phyloP scores from a whole-genome alignment of 73 alveolate genomes.

The Breviolum minutum region DNA sequence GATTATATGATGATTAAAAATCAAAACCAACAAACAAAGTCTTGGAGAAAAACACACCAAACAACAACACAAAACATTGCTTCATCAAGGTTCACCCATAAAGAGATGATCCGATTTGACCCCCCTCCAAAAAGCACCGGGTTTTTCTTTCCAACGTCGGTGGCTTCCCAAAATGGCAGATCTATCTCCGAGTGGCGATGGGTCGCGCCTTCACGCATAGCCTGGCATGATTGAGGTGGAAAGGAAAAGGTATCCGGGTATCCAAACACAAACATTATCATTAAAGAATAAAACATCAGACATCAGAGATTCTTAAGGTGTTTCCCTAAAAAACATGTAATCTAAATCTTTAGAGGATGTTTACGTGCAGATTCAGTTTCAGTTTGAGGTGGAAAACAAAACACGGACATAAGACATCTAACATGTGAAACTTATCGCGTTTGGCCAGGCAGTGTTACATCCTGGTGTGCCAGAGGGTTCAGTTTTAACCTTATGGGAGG shows the following conservation, averaged over 20 bases:
- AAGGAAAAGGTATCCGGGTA: background rate
- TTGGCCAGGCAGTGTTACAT: constrained; percentile 51
- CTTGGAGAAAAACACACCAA: too few species aligned
- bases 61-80: too few species aligned
- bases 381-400: too few species aligned
- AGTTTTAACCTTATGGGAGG: background rate
- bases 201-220: constrained; percentile 57
- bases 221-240: background rate
- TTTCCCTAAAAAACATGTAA: too few species aligned
- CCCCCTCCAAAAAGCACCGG: too few species aligned
- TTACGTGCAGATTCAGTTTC: too few species aligned
- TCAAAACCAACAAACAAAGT: too few species aligned
- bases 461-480: constrained; percentile 71
- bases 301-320: background rate
- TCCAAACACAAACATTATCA: background rate
- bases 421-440: background rate
- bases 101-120: too few species aligned
- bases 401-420: background rate
- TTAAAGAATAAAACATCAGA: background rate
- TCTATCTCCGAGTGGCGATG: constrained; percentile 69
- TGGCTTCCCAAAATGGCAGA: background rate
- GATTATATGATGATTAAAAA: too few species aligned
- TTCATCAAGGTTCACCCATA: too few species aligned
- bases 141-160: too few species aligned
- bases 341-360: background rate